Conservation (phyloP, 2,329 filamentous ascomycete genomes). For the Fusarium xyrophilum region DNA sequence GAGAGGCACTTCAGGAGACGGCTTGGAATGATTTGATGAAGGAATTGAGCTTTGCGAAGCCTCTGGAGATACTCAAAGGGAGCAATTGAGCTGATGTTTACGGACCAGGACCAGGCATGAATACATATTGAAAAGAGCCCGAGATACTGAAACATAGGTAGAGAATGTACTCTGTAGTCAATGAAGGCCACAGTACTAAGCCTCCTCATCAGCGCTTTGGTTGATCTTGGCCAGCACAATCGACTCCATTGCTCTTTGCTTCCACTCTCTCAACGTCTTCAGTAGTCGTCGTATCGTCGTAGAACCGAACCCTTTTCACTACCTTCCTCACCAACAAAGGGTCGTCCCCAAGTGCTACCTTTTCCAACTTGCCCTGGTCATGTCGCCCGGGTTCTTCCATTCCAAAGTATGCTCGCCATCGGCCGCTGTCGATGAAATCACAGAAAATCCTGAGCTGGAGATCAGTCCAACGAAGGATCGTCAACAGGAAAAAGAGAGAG, state of each 20-base stretch:
- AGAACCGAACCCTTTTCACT: slow-evolving; percentile 7
- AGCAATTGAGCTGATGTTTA: not conserved
- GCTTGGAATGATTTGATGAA: slow-evolving; percentile 36
- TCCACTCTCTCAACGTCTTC: not conserved
- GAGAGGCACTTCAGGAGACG: slow-evolving; percentile 25
- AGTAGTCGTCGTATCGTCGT: not conserved
- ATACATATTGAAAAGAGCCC: no score
- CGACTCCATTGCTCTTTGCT: not conserved
- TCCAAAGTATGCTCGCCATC: not conserved
- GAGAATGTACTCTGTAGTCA: not conserved
- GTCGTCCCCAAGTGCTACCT: not conserved
- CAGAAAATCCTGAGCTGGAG: not conserved
- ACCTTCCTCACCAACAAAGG: not conserved
- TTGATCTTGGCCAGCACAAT: not conserved
- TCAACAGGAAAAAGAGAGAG: not conserved
- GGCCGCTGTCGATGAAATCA: not conserved
- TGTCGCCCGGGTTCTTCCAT: no score
- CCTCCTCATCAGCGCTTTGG: not conserved
- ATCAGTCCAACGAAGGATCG: not conserved
- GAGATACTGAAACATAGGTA: not conserved
- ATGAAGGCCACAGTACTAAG: not conserved
- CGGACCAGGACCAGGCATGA: no score
- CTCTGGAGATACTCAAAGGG: slow-evolving; percentile 3
- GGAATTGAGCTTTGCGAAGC: slow-evolving; percentile 35
- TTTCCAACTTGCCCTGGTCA: no score